These are phyloP conservation scores for Amborella trichopoda DNA, from an alignment of 164 flowering plant genomes.

Conservation along the genomic window DNA sequence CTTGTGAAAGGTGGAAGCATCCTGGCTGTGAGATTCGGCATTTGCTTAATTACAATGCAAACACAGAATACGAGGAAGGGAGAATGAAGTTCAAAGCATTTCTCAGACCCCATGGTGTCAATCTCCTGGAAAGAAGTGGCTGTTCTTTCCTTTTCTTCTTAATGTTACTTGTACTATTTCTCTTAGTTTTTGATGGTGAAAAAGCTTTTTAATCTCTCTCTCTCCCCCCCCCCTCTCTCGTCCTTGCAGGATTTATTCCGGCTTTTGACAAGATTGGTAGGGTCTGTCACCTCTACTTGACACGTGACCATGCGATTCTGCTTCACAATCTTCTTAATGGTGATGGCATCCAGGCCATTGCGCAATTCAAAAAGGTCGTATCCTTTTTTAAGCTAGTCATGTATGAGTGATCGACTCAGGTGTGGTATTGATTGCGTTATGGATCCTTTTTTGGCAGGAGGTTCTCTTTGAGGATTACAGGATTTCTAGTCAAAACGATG, in stretches of 20 bases:
- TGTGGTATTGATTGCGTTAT: not conserved
- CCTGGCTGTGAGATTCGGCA: no score
- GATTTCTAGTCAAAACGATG: slow-evolving; percentile 79
- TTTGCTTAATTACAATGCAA: no score
- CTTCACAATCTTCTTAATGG: slow-evolving; percentile 83
- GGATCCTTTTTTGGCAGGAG: slow-evolving; percentile 8
- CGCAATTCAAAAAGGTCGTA: slow-evolving; percentile 58
- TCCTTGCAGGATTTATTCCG: slow-evolving; percentile 41
- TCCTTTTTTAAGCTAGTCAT: no score
- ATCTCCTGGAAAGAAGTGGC: slow-evolving; percentile 54
- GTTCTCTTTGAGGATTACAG: slow-evolving; percentile 76
- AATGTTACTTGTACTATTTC: not conserved
- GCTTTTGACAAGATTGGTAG: slow-evolving; percentile 81
- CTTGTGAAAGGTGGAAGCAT: no score
- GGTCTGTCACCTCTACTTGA: slow-evolving; percentile 65
- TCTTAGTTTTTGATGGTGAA: not conserved
- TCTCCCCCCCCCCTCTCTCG: not conserved
- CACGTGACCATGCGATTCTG: slow-evolving; percentile 59
- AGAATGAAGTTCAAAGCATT: slow-evolving; percentile 91
- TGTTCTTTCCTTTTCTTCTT: not conserved
- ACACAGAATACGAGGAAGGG: not conserved
- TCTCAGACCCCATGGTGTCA: slow-evolving; percentile 68
- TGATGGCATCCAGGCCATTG: slow-evolving; percentile 72
- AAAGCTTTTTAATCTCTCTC: not conserved
- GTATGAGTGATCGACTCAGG: no score